Base-by-base conservation (phyloP, 768 basidiomycete genomes). In the Strobilomyces confusus region DNA sequence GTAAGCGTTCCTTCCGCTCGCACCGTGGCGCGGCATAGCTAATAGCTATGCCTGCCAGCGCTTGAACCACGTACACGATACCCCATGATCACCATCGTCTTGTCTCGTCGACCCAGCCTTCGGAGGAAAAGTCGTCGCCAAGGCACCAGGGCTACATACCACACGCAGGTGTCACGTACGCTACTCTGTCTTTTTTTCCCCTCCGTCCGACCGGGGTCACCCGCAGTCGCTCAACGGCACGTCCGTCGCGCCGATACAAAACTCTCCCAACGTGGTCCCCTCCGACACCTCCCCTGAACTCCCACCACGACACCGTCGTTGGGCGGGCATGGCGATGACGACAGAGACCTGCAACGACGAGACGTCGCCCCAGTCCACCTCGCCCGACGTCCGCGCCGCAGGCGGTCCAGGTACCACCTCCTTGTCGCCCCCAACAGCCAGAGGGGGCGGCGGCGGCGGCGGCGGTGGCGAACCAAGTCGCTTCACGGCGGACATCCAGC, bases 291-390 rank as follows among this genome's bases (percentile, higher is more conserved):
- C 41, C 15, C 33, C 34, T 7, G 42, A 29, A 20, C 34, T 13
- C 11, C 22, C 37, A 4, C 45, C 12, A 11, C 33, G 1, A 23
- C 43, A 5, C 15, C 26, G 25, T 29, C 36, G 33, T 49, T 58
- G 62, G 8, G 57, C 64, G 14, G 79, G 76, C 74, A 80, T 75
- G 9, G 70, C 61, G 43, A 80, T 69, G 14, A 72, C 57, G 17
- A 79, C 72, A 4, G 73, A 70, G 14, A 80, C 66, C 46, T 72
- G 73, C 32, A 77, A 13, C 14, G 52, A 64, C 41, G 58, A 40
- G 8, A 49, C 52, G 32, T 64, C 57, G 2, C 26, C 48, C 59
- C 53, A 52, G 4, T 17, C 37, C 1, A 44, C n/a, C 23, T 44
- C 58, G 26, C 43, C 40, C 26, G 23, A 40, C 9, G 23, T 0